Base-by-base conservation (phyloP, 2,329 filamentous ascomycete genomes). In the Coniochaeta hoffmannii region DNA sequence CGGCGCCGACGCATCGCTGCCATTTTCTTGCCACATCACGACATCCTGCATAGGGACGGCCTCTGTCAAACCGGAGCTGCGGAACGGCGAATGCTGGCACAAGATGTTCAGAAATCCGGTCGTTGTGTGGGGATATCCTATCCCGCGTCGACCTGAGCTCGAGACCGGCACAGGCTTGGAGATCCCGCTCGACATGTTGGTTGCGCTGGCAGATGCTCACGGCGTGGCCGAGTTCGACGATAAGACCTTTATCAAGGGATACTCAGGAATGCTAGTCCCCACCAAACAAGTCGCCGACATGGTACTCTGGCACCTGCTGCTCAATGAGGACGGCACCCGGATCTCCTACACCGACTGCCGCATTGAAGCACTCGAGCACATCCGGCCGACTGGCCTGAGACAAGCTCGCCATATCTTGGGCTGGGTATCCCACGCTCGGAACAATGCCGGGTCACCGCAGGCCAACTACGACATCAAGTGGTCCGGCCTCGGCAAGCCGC, bases 341-440 rank as follows among this genome's bases (percentile, higher is more conserved):
- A 41, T 56, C 24, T 50, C 55, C 1, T 56, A 56, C 24, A 41
- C 22, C 15, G 36, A n/a, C 46, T 36, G 38, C 22, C 51, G 36
- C n/a, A 11, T 53, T 17, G 51, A 26, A 7, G 28, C 28, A 6
- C 49, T 50, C 30, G 28, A 50, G 7, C 49, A 32, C 22, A 34
- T 32, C 15, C 6, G 15, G 8, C 30, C 65, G 8, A 30, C 59
- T 36, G 55, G 26, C 31, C 8, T 53, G 15, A 26, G 26, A 6
- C 41, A 46, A 46, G 41, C 41, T 46, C 62, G 69, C 2, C 69
- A 71, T 59, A 59, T 72, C 6, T 36, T 71, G 11, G 70, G 69
- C 1, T 71, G 68, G 69, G 71, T 65, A 32, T 53, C 56, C n/a
- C 56, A 62, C 4, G 65, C 61, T 1, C 49, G 60, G 46, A 67